Conservation (phyloP, 2,329 filamentous ascomycete genomes). For the Monosporascus sp. region DNA sequence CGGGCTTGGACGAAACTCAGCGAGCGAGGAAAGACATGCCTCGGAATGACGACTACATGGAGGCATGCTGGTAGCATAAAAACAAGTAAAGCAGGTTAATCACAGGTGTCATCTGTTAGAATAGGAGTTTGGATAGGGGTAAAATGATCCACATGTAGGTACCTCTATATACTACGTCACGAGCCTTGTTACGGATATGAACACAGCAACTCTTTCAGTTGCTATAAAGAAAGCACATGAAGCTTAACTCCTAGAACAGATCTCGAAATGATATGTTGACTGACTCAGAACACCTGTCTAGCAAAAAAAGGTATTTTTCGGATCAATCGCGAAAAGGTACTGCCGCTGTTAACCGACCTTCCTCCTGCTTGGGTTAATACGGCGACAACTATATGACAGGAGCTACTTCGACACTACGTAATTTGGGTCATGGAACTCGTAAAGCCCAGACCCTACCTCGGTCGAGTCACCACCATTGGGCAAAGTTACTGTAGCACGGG, state of each 20-base stretch:
- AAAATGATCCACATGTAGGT: too few relatives aligned
- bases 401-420: neutral
- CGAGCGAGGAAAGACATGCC: neutral
- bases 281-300: neutral
- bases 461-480: slow-evolving; percentile 3
- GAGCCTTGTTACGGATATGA: too few relatives aligned
- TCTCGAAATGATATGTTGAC: neutral
- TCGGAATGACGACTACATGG: neutral
- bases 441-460: neutral
- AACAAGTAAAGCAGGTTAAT: too few relatives aligned
- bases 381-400: too few relatives aligned
- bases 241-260: too few relatives aligned
- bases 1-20: neutral
- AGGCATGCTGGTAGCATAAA: neutral
- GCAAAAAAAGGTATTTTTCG: neutral
- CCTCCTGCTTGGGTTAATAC: neutral
- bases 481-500: slow-evolving; percentile 15
- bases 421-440: neutral
- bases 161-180: too few relatives aligned
- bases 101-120: too few relatives aligned
- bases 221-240: too few relatives aligned
- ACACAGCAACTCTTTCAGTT: too few relatives aligned
- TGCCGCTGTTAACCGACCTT: neutral
- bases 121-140: too few relatives aligned
- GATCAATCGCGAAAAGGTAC: neutral